Conservation (phyloP, 352 stramenopile genomes). For the Phytophthora nicotianae region DNA sequence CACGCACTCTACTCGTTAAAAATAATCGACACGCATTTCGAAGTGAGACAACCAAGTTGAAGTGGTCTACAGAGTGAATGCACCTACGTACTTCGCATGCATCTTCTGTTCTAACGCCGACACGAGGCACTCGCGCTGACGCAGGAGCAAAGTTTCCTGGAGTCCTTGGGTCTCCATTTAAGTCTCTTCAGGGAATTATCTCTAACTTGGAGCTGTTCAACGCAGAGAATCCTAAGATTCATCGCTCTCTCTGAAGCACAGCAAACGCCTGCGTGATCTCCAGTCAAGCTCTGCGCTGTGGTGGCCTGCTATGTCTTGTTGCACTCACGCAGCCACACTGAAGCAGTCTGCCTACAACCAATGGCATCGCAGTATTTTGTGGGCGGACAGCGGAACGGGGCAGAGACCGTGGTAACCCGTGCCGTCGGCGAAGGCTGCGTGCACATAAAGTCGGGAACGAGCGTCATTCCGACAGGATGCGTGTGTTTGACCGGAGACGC, state of each 20-base stretch:
- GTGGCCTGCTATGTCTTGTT: constrained; percentile 11
- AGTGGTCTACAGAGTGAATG: constrained; percentile 2
- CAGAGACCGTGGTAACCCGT: constrained; percentile 19
- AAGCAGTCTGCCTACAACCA: constrained; percentile 16
- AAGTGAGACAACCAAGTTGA: not conserved
- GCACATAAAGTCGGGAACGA: constrained; percentile 22
- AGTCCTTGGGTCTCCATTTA: not conserved
- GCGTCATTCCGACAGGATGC: constrained; percentile 19
- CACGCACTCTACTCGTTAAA: no score
- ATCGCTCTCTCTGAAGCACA: not conserved
- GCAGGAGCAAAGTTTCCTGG: no score
- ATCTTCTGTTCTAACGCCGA: not conserved
- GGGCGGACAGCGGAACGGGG: constrained; percentile 23
- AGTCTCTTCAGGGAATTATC: not conserved
- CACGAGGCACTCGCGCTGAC: no score
- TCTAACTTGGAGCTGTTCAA: not conserved
- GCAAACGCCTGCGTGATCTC: no score
- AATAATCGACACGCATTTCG: not conserved
- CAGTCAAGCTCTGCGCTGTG: not conserved
- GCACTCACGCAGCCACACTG: constrained; percentile 14
- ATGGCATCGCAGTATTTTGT: constrained; percentile 7
- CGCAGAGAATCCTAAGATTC: constrained; percentile 1
- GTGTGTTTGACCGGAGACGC: constrained; percentile 2
- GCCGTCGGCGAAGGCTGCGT: constrained; percentile 18
- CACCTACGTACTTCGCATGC: not conserved